Evolutionary conservation across 208 protist species (phyloP), one percentile per base, ranked within the genome.

Genomic region (Acanthamoeba healyi): DNA sequence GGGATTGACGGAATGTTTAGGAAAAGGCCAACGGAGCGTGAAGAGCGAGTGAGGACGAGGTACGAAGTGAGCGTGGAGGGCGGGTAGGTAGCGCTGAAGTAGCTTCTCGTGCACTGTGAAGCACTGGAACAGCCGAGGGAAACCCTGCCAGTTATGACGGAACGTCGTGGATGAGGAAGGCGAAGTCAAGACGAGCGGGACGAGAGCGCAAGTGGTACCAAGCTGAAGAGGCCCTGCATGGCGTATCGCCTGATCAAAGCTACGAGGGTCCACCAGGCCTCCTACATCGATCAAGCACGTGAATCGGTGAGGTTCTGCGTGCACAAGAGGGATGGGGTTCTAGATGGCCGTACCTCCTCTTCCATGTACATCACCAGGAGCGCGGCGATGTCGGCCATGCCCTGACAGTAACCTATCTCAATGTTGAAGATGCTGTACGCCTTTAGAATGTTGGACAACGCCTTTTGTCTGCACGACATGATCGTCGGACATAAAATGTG

Each of bases 401-500:
- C 94, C 54, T 95, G 94, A 79, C 94, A 95, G 81, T 95, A 95
- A 63, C 94, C 94, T 3, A 95, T 56, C 36, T 70, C 63, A 22
- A 65, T 58, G 74, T 95, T 81, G 74, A 88, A 63, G 26, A 93
- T 24, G 15, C 77, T 61, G 51, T 95, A 95, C n/a, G 94, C 94
- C 29, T 86, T 79, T 34, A 79, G 26, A 26, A 79, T 79, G 29
- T 79, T 79, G 67, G 67, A n/a, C 34, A 79, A 79, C 10, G 67
- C 67, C 34, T 79, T n/a, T 79, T 79, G 67, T 26, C 67, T 79
- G 34, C 10, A 19, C 15, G 15, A 38, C 34, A 26, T n/a, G n/a
- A n/a, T n/a, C n/a, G n/a, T n/a, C n/a, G n/a, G n/a, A n/a, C n/a
- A n/a, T n/a, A n/a, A n/a, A n/a, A n/a, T n/a, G n/a, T n/a, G n/a